phyloP scores from a whole-genome alignment of 2,329 filamentous ascomycete genomes.

The Sarocladium kiliense region DNA sequence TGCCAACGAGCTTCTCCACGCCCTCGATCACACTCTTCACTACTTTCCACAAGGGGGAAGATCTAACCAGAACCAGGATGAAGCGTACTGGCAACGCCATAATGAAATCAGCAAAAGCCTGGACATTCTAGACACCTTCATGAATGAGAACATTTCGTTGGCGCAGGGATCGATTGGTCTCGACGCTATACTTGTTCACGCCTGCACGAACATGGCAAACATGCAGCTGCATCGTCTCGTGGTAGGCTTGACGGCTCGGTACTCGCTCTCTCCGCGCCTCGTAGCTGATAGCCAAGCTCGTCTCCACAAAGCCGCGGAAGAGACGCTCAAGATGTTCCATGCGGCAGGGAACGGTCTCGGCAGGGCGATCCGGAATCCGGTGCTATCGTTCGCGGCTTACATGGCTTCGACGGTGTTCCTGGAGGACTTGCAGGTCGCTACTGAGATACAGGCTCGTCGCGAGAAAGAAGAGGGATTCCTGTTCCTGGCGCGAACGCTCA shows the following conservation, averaged over 20 bases:
- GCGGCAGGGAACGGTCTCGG: constrained; percentile 49
- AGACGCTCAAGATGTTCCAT: constrained; percentile 33
- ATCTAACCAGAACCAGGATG: constrained; percentile 55
- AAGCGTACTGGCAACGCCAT: constrained; percentile 65
- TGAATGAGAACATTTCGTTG: constrained; percentile 57
- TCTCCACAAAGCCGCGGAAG: background rate
- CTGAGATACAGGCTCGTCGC: background rate
- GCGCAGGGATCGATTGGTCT: background rate
- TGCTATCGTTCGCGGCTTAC: constrained; percentile 66
- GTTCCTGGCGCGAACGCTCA: background rate
- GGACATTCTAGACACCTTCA: constrained; percentile 59
- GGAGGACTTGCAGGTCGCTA: constrained; percentile 41
- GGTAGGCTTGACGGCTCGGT: constrained; percentile 37
- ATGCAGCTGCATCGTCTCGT: constrained; percentile 79
- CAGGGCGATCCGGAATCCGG: constrained; percentile 66
- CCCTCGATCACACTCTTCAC: background rate
- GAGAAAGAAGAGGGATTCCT: background rate
- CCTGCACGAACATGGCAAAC: constrained; percentile 36
- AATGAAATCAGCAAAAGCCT: background rate
- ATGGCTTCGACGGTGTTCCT: constrained; percentile 67
- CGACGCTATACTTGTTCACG: constrained; percentile 61
- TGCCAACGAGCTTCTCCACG: constrained; percentile 51
- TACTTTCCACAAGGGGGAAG: background rate
- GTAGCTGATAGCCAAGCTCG: background rate
- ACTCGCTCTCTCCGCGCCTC: background rate